These are phyloP conservation scores for Sclerotinia trifoliorum DNA, from an alignment of 2,329 filamentous ascomycete species.

Conservation along the genomic window DNA sequence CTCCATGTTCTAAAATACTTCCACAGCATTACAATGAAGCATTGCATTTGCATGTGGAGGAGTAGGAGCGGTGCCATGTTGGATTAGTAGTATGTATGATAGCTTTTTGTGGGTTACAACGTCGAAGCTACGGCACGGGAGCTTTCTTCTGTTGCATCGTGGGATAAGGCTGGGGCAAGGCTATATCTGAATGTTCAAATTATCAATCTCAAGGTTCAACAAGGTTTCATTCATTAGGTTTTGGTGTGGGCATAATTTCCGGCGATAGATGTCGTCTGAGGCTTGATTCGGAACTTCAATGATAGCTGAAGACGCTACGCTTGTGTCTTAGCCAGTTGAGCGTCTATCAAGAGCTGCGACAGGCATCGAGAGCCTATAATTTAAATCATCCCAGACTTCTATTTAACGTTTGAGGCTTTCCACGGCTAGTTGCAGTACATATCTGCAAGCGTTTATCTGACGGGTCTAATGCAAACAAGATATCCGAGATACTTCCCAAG, in stretches of 20 bases:
- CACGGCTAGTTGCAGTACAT: not conserved
- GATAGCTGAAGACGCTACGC: constrained; percentile 9
- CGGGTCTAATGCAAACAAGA: not conserved
- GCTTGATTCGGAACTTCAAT: constrained; percentile 10
- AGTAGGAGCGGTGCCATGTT: constrained; percentile 11
- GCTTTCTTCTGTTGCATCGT: constrained; percentile 19
- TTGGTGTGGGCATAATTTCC: constrained; percentile 4
- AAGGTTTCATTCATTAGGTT: constrained; percentile 1
- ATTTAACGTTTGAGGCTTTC: constrained; percentile 1
- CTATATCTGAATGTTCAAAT: not conserved
- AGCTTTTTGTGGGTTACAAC: constrained; percentile 13
- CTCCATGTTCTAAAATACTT: constrained; percentile 25
- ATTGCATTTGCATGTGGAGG: constrained; percentile 24
- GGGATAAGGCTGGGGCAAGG: constrained; percentile 22
- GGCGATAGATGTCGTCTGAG: constrained; percentile 18
- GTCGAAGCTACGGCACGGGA: constrained; percentile 17
- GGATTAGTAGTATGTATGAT: constrained; percentile 6
- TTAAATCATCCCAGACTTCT: not conserved
- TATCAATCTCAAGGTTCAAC: not conserved
- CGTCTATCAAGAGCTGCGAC: constrained; percentile 1
- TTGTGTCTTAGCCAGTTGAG: constrained; percentile 7
- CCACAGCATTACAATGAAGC: constrained; percentile 18
- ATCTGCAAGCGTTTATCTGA: not conserved
- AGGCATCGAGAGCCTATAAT: constrained; percentile 3
- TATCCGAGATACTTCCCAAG: not conserved